phyloP scores from a whole-genome alignment of 805 yeast genomes.

The Lipomyces oligophaga region DNA sequence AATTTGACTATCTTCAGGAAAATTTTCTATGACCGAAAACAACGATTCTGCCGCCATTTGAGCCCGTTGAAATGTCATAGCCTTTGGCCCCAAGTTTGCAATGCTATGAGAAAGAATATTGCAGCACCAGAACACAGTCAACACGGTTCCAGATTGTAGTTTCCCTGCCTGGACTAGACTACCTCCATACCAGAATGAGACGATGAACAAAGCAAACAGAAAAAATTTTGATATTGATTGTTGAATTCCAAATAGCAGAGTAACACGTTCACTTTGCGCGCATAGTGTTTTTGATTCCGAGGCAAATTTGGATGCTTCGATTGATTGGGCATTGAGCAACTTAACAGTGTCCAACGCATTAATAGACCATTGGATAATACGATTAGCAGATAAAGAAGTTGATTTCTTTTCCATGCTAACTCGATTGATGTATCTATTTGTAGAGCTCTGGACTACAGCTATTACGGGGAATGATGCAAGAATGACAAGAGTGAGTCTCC shows the following conservation, averaged over 20 bases:
- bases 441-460: slow-evolving; percentile 44
- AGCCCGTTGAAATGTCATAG: slow-evolving; percentile 66
- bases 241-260: slow-evolving; percentile 48
- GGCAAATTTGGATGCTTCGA: slow-evolving; percentile 50
- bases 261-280: slow-evolving; percentile 5
- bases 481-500: slow-evolving; percentile 80
- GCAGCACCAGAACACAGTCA: slow-evolving; percentile 83
- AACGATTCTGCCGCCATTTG: slow-evolving; percentile 60
- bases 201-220: slow-evolving; percentile 73
- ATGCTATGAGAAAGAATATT: slow-evolving; percentile 63
- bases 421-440: slow-evolving; percentile 51
- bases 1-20: slow-evolving; percentile 14
- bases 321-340: slow-evolving; percentile 51
- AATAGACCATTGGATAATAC: slow-evolving; percentile 67
- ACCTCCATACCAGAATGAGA: slow-evolving; percentile 90
- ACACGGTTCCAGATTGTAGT: slow-evolving; percentile 56
- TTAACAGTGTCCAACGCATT: slow-evolving; percentile 58
- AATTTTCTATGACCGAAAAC: slow-evolving; percentile 19
- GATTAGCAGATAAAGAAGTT: slow-evolving; percentile 53
- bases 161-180: slow-evolving; percentile 53
- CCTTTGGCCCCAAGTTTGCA: slow-evolving; percentile 51
- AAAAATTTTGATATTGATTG: slow-evolving; percentile 54
- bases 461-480: slow-evolving; percentile 72
- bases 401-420: slow-evolving; percentile 56
- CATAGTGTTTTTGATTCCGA: slow-evolving; percentile 40